phyloP scores from a whole-genome alignment of 345 rosid species.

The Turnera subulata region DNA sequence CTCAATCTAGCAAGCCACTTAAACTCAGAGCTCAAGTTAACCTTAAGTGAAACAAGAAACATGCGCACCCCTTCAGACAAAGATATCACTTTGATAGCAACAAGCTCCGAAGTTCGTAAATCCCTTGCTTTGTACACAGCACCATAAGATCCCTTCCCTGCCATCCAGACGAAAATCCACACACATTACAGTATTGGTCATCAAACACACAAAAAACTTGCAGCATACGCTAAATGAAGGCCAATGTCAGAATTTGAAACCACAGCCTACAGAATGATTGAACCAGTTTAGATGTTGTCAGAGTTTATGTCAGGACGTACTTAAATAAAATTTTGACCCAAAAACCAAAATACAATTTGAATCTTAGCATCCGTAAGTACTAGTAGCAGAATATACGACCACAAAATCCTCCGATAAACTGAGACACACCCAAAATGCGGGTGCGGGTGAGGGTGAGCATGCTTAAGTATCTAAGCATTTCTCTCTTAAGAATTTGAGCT shows the following conservation, averaged over 20 bases:
- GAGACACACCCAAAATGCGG: too few species aligned
- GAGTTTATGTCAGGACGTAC: too few species aligned
- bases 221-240: conserved; percentile 4
- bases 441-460: too few species aligned
- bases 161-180: conserved; percentile 21
- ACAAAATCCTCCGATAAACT: too few species aligned
- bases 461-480: background rate
- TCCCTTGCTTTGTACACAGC: conserved; percentile 98
- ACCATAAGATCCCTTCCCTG: conserved; percentile 99
- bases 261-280: too few species aligned
- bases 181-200: background rate
- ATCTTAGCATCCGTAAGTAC: too few species aligned
- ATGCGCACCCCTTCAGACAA: conserved; percentile 77
- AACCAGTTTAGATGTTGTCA: too few species aligned
- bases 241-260: too few species aligned
- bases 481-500: background rate
- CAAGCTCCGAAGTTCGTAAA: conserved; percentile 88
- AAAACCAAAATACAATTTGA: too few species aligned
- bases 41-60: conserved; percentile 11
- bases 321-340: too few species aligned
- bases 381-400: too few species aligned
- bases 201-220: background rate
- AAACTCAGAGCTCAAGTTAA: background rate
- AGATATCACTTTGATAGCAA: conserved; percentile 94
- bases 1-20: conserved; percentile 9